Base-by-base conservation (phyloP, 345 rosid species). In the Physaria fendleri region DNA sequence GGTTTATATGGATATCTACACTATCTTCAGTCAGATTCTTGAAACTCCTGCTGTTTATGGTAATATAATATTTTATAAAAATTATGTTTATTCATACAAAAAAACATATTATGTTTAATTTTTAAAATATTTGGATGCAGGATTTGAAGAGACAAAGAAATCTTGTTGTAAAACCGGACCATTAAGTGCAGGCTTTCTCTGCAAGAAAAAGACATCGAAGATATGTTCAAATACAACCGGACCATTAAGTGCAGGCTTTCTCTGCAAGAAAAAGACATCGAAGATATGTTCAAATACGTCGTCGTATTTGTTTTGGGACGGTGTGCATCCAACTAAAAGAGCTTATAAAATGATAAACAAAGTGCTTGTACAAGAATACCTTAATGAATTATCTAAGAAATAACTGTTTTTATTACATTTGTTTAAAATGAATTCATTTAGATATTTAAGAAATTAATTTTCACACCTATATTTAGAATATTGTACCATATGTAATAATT, bases 21-120 rank as follows among this genome's bases (percentile, higher is more conserved):
- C 24, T 40, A 57, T 70, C 11, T 13, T 82, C 2, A 60, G 68
- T 13, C 48, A 60, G 43, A 43, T 85, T 49, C 63, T 83, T 66
- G 62, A 73, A 21, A 66, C 77, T 66, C 78, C 85, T 11, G 9
- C 42, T 7, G 54, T 46, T 57, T 76, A 74, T 15, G 90, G 92
- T 88, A 71, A 71, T 22, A 4, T 27, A n/a, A n/a, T n/a, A n/a
- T n/a, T n/a, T n/a, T n/a, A n/a, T n/a, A n/a, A n/a, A n/a, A n/a
- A n/a, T n/a, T 4, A n/a, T 24, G 8, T 2, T 8, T 21, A 12
- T 23, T 39, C n/a, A 42, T 16, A n/a, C n/a, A n/a, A n/a, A n/a
- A n/a, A n/a, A n/a, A n/a, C n/a, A n/a, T n/a, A n/a, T n/a, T n/a
- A n/a, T n/a, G n/a, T n/a, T n/a, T n/a, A n/a, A n/a, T n/a, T 12